Conservation (phyloP, 768 basidiomycete species). For the Leccinum subgranulosum region DNA sequence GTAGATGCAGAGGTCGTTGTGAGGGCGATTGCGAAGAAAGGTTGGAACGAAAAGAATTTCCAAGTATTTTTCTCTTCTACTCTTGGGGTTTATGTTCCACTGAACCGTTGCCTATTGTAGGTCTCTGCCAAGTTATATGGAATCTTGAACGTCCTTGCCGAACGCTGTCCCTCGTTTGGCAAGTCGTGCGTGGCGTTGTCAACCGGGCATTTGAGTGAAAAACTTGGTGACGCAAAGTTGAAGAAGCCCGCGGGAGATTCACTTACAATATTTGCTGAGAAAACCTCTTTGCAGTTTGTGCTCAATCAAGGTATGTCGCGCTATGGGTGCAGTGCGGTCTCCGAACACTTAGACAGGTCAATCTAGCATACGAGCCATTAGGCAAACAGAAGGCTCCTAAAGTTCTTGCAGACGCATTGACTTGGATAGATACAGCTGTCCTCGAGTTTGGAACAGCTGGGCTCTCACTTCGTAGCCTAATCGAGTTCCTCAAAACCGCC, state of each 20-base stretch:
- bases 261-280: constrained; percentile 81
- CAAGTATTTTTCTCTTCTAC: constrained; percentile 52
- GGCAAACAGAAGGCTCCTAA: constrained; percentile 97
- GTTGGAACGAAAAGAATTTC: constrained; percentile 99
- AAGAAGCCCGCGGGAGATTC: constrained; percentile 96
- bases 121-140: constrained; percentile 89
- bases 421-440: constrained; percentile 85
- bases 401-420: constrained; percentile 85
- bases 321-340: constrained; percentile 4
- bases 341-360: constrained; percentile 15
- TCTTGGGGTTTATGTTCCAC: neutral
- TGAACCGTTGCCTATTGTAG: constrained; percentile 38
- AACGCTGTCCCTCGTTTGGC: constrained; percentile 79
- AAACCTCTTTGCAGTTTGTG: constrained; percentile 91
- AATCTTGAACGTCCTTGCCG: constrained; percentile 69
- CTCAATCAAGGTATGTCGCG: constrained; percentile 74
- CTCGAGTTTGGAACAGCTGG: constrained; percentile 91
- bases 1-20: constrained; percentile 89
- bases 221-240: constrained; percentile 92
- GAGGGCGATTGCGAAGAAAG: constrained; percentile 84
- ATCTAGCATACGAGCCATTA: constrained; percentile 85
- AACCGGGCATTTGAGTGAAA: constrained; percentile 82
- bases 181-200: constrained; percentile 80
- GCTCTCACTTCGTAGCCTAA: constrained; percentile 74
- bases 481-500: constrained; percentile 85